Base-by-base conservation (phyloP, 1,139 yeast genomes). In the Zygosaccharomyces pseudobailii region DNA sequence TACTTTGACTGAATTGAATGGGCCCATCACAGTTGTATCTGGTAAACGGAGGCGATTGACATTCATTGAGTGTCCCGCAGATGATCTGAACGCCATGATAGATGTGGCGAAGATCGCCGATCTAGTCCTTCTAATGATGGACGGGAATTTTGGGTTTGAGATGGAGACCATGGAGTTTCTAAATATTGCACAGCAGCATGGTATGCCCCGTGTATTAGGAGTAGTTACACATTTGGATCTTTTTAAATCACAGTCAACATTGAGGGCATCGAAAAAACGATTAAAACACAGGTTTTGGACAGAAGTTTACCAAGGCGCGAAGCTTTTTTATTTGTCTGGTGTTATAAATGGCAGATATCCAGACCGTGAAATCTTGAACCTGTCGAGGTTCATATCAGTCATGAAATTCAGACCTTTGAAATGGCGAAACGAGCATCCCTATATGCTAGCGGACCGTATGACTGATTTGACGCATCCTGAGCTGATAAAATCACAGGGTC, bases 101-200 rank as follows among this genome's bases (percentile, higher is more conserved):
- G 99, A 94, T 70, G 80, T 94, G 37, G 96, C 98, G 31, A 94
- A 94, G 63, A 81, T 90, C 46, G 97, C 97, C 0, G 99, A 94
- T 67, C 74, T 94, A 54, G 96, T 94, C 20, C 73, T 94, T 48
- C 69, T 94, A 52, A 71, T 92, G 75, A 82, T 94, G 53, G 99
- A 94, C 71, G 98, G 98, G 53, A 94, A 94, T 67, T 94, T 88
- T 66, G 99, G 99, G 4, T 82, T 94, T 54, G 99, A 94, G 71
- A 94, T 94, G 99, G 99, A 94, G 68, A 94, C 98, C 13, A 94
- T 94, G 98, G 99, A 94, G 69, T 94, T 94, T 64, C 75, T 94
- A 55, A 94, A 94, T 63, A 79, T 94, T 56, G 94, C 96, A 5
- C 96, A 94, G 59, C 97, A 94, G 62, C 98, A 94, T 65, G 99